These are phyloP conservation scores for Raphidocelis subcapitata DNA, from an alignment of 139 green algal species.

Conservation along the genomic window DNA sequence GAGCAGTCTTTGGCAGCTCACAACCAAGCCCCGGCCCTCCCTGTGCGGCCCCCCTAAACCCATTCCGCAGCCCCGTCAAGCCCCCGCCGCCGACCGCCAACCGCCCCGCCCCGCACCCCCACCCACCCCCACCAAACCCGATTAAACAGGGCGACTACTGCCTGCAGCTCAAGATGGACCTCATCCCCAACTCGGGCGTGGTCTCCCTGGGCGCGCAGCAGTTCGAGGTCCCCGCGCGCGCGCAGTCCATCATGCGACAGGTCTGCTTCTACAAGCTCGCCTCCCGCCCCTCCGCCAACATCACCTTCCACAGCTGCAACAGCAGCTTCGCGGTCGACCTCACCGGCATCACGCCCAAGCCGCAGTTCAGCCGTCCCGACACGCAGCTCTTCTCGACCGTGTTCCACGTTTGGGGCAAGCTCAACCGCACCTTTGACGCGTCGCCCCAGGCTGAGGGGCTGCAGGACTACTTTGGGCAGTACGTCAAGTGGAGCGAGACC, in stretches of 20 bases:
- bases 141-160: conserved; percentile 37
- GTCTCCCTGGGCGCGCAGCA: conserved; percentile 21
- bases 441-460: conserved; percentile 14
- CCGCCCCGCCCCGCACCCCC: no score
- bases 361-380: conserved; percentile 1
- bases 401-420: conserved; percentile 36
- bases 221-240: conserved; percentile 6
- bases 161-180: conserved; percentile 28
- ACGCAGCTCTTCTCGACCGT: conserved; percentile 25
- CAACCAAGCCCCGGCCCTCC: no score
- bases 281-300: conserved; percentile 8
- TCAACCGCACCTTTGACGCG: conserved; percentile 31
- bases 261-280: conserved; percentile 32
- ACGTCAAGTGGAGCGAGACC: conserved; percentile 30
- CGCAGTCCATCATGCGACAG: conserved; percentile 14
- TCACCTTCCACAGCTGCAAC: conserved; percentile 34
- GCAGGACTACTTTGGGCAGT: conserved; percentile 36
- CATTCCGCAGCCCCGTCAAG: no score
- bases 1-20: no score
- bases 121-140: no score
- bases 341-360: conserved; percentile 17
- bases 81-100: no score
- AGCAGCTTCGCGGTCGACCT: conserved; percentile 31
- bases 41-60: no score
- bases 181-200: conserved; percentile 25